These are phyloP conservation scores for Cyclostephanos invisitatus DNA, from an alignment of 108 stramenopile genomes.

Conservation along the genomic window DNA sequence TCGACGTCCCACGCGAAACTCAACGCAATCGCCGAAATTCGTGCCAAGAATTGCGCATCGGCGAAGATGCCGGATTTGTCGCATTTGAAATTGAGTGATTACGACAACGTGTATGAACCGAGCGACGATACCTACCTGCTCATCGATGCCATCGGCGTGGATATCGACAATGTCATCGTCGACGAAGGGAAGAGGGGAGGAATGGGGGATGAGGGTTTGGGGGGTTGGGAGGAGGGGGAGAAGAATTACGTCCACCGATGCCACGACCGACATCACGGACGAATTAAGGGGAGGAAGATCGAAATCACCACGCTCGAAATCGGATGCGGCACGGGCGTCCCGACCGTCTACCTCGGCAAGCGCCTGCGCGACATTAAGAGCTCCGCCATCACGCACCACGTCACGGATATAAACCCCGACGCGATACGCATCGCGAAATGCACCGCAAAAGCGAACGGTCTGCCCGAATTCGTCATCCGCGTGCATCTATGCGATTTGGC, in stretches of 20 bases:
- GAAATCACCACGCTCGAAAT: slow-evolving; percentile 64
- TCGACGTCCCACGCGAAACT: slow-evolving; percentile 42
- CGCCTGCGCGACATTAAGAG: slow-evolving; percentile 24
- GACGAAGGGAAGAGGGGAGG: background rate
- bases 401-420: slow-evolving; percentile 79
- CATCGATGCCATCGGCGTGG: slow-evolving; percentile 78
- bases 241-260: too few species aligned
- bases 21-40: slow-evolving; percentile 58
- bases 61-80: slow-evolving; percentile 71
- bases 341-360: slow-evolving; percentile 61
- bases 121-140: slow-evolving; percentile 89
- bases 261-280: background rate
- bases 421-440: slow-evolving; percentile 63
- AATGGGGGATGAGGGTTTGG: slow-evolving; percentile 2
- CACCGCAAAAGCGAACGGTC: slow-evolving; percentile 66
- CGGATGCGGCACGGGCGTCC: slow-evolving; percentile 84
- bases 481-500: slow-evolving; percentile 79
- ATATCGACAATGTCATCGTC: slow-evolving; percentile 30
- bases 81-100: slow-evolving; percentile 76
- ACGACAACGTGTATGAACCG: slow-evolving; percentile 85
- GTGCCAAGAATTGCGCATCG: slow-evolving; percentile 48
- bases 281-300: too few species aligned
- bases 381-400: slow-evolving; percentile 30
- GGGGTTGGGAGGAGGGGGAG: background rate
- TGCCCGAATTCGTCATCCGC: slow-evolving; percentile 31